These are phyloP conservation scores for Articulospora tetracladia DNA, from an alignment of 495 filamentous ascomycete genomes.

Conservation along the genomic window DNA sequence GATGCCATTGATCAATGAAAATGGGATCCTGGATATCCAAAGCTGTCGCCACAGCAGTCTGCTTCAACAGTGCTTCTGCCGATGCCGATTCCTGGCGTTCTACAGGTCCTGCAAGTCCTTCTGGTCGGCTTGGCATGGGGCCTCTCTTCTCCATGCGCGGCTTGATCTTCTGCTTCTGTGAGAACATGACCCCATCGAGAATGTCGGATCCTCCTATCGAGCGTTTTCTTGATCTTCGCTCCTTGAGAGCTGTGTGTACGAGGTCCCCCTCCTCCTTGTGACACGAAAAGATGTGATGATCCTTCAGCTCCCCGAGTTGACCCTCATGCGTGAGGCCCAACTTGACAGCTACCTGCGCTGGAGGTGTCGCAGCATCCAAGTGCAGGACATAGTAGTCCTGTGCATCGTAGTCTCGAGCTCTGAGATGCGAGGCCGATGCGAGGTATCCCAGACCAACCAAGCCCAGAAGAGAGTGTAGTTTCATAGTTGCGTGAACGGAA, in stretches of 20 bases:
- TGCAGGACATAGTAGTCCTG: conserved; percentile 73
- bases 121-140: conserved; percentile 44
- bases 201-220: conserved; percentile 46
- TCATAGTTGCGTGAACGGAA: conserved; percentile 12
- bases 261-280: conserved; percentile 50
- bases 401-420: conserved; percentile 39
- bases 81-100: conserved; percentile 27
- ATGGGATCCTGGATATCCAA: conserved; percentile 84
- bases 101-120: conserved; percentile 19
- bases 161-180: conserved; percentile 75
- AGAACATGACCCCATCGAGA: conserved; percentile 72
- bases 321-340: conserved; percentile 83
- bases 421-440: conserved; percentile 40
- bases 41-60: conserved; percentile 54
- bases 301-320: conserved; percentile 69
- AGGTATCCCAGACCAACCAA: conserved; percentile 38
- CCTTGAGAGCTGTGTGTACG: conserved; percentile 36
- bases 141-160: conserved; percentile 71
- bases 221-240: conserved; percentile 56
- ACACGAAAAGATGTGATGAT: conserved; percentile 83
- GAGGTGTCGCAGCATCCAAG: conserved; percentile 48
- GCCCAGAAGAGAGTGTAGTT: conserved; percentile 21
- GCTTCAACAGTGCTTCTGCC: conserved; percentile 45
- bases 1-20: conserved; percentile 92
- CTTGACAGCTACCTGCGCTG: conserved; percentile 64